Evolutionary conservation across 1,139 yeast genomes (phyloP), one percentile per base, ranked within the genome.

Genomic region (Blastobotrys indianensis): DNA sequence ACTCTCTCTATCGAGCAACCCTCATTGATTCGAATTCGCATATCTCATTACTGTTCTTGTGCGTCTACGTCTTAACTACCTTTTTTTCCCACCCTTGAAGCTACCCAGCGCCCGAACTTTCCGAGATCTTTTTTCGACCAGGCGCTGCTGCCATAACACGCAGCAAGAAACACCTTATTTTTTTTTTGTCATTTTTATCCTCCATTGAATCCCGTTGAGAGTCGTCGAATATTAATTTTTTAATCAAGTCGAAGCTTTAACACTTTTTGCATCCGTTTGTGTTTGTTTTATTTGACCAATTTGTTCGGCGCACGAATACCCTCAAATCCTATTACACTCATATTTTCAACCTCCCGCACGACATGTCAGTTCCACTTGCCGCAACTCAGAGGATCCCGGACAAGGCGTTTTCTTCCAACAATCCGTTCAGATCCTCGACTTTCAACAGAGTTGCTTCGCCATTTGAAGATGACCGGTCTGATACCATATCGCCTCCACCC

Each of bases 391-490:
- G 36, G 50, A 44, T 17, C 43, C 42, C 39, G 29, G 37, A 43
- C 28, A 45, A 25, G 13, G 46, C 55, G 12, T 49, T 54, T 31
- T 53, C 60, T 20, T 56, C 61, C 36, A 58, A 58, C 45, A 58
- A 58, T 44, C 62, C 62, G 33, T 58, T 58, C 48, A 53, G 62
- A 30, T 49, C 58, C 13, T 44, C 56, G 25, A 44, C 46, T 25
- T 20, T 46, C 53, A 7, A 44, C 52, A 17, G 47, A 40, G 12
- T 42, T 41, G 25, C n/a, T 15, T 42, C 44, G 32, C 49, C 46
- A 15, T 28, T 30, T 15, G 49, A 46, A 11, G 37, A 33, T 11
- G 36, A 35, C 31, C 17, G 16, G 13, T 17, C 16, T 20, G 11
- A 15, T n/a, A 11, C 40, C 40, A 15, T 12, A 8, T 9, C 43